Evolutionary conservation across 2,329 filamentous ascomycete species (phyloP).

Genomic region (Akanthomyces dipterigenus): DNA sequence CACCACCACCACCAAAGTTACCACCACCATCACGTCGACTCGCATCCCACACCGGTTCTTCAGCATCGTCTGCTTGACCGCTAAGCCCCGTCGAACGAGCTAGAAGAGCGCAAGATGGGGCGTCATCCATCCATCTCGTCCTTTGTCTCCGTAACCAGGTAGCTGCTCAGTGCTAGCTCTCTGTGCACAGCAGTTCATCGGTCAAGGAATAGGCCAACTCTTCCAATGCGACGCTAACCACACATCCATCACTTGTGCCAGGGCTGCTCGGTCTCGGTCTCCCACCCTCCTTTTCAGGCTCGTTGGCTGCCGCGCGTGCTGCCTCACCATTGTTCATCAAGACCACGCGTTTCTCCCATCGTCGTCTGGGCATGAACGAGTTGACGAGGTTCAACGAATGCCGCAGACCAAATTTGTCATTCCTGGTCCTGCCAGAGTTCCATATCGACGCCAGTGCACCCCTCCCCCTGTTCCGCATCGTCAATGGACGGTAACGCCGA

Average conservation of each 20-base stretch:
- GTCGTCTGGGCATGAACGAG: background rate
- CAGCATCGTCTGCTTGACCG: slow-evolving; percentile 5
- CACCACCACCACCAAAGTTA: slow-evolving; percentile 1
- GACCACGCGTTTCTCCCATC: background rate
- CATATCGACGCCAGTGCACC: background rate
- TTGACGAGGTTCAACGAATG: background rate
- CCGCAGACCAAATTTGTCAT: slow-evolving; percentile 1
- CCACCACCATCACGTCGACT: background rate
- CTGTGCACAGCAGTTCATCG: slow-evolving; percentile 10
- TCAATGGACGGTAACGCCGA: background rate
- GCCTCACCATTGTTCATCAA: background rate
- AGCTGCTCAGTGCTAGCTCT: background rate
- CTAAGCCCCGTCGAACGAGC: background rate
- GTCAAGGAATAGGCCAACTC: slow-evolving; percentile 3
- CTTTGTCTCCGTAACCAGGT: background rate
- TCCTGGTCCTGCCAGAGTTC: background rate
- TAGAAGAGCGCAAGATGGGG: background rate
- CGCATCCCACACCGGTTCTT: slow-evolving; percentile 10
- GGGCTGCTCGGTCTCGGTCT: background rate
- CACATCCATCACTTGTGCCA: background rate
- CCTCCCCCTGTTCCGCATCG: background rate
- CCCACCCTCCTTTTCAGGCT: background rate
- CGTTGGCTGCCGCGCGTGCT: background rate
- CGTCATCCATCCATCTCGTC: background rate
- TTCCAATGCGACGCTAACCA: slow-evolving; percentile 5